Evolutionary conservation across 352 stramenopile species (phyloP), one percentile per base, ranked within the genome.

Genomic region (Plasmopara viticola): DNA sequence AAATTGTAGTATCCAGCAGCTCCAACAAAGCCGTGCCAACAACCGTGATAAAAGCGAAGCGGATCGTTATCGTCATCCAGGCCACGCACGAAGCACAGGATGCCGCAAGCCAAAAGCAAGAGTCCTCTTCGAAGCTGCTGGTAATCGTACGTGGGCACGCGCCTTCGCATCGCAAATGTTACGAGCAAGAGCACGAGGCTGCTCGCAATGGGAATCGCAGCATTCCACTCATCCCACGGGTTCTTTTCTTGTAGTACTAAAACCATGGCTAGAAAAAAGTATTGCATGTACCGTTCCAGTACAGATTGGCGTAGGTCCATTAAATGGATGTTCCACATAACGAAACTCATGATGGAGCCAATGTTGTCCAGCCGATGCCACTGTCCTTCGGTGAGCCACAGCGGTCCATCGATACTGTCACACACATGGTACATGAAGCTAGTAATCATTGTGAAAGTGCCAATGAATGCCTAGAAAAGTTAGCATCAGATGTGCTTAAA

Each of bases 301-400:
- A 70, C 30, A 4, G 64, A 56, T 20, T 67, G 47, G 4, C 60
- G 60, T 17, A 90, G 46, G 42, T 90, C 78, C 75, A 89, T 88
- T 47, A 90, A 72, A 58, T 90, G 74, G 45, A 90, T 84, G 18
- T 37, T 62, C 80, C 77, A 89, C 53, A 70, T 71, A 40, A 90
- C 59, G 48, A 90, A 87, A 63, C 75, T 86, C 78, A 87, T 89
- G 68, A 89, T 82, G 56, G 80, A 84, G 52, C 78, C 80, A 40
- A 90, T 87, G 45, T 90, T 90, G 58, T 90, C 80, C 20, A 90
- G 68, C 2, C 76, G 74, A 58, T 90, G 80, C 80, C 80, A 90
- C 50, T 90, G 75, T 1, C 78, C 75, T 78, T 90, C 80, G 5
- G 71, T 87, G 14, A 90, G 67, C 78, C 75, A 90, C 14, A 90